A percentile compares a stretch with the other conserved stretches of the same genome.
Evolutionary conservation across 768 basidiomycete genomes (phyloP).

Genomic region (Russula lepida): DNA sequence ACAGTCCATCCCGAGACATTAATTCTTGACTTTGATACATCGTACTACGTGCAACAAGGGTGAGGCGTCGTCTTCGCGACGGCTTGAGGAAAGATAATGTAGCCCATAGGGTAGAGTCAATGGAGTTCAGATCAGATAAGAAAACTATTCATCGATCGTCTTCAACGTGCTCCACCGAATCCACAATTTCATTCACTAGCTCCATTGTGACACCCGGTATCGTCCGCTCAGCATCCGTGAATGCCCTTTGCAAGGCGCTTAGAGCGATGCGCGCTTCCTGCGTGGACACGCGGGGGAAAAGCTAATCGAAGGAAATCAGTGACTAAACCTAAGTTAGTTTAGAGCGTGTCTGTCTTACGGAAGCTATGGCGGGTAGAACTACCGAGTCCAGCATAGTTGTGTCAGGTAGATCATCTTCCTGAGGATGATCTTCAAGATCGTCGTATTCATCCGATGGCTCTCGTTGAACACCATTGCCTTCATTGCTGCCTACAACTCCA

Average conservation of each 20-base stretch:
- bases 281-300: constrained; percentile 89
- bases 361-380: constrained; percentile 91
- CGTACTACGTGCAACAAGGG: background rate
- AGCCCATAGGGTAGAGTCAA: constrained; percentile 1
- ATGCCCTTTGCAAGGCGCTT: constrained; percentile 80
- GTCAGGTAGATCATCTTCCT: constrained; percentile 51
- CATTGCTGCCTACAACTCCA: constrained; percentile 24
- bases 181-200: constrained; percentile 88
- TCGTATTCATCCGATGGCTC: constrained; percentile 57
- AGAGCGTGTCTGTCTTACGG: constrained; percentile 45
- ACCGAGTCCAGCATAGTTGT: constrained; percentile 96
- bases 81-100: constrained; percentile 16
- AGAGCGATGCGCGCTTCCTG: constrained; percentile 84
- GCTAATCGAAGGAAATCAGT: constrained; percentile 36
- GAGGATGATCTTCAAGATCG: constrained; percentile 49
- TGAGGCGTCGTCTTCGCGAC: background rate
- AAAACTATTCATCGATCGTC: constrained; percentile 45
- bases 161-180: constrained; percentile 85
- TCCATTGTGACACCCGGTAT: constrained; percentile 94
- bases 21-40: constrained; percentile 15
- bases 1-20: constrained; percentile 14
- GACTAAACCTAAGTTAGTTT: background rate
- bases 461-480: constrained; percentile 30
- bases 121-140: background rate
- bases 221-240: constrained; percentile 89